These are phyloP conservation scores for Apophysomyces elegans DNA, from an alignment of 371 early-diverging fungal genomes.

Conservation along the genomic window DNA sequence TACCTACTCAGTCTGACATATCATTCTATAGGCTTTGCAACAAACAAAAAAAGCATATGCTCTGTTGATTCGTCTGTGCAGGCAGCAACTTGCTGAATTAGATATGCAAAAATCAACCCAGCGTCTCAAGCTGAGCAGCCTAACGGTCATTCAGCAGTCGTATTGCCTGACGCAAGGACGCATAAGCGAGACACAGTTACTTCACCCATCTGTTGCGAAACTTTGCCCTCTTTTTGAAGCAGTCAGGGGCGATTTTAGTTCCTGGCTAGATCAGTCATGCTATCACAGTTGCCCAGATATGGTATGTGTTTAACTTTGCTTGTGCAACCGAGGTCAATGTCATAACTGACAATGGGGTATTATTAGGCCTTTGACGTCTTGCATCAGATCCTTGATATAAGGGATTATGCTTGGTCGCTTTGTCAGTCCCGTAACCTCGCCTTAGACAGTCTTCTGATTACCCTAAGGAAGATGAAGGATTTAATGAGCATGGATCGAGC, in stretches of 20 bases:
- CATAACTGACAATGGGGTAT: neutral
- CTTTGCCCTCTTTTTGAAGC: conserved; percentile 51
- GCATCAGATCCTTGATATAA: conserved; percentile 58
- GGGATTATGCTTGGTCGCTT: conserved; percentile 63
- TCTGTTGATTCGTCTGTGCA: conserved; percentile 40
- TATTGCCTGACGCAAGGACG: conserved; percentile 48
- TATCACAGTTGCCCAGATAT: conserved; percentile 23
- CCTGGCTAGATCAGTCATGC: conserved; percentile 41
- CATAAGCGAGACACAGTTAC: conserved; percentile 51
- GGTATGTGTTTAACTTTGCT: conserved; percentile 13
- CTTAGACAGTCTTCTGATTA: conserved; percentile 62
- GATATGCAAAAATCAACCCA: conserved; percentile 32
- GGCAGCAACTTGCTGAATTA: conserved; percentile 37
- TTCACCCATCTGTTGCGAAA: conserved; percentile 50
- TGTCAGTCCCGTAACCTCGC: conserved; percentile 52
- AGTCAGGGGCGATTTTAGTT: conserved; percentile 29
- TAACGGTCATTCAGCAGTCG: conserved; percentile 61
- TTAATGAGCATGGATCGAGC: conserved; percentile 21
- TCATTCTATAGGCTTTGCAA: conserved; percentile 8
- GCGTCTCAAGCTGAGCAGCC: conserved; percentile 43
- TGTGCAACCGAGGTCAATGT: neutral
- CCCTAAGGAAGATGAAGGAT: conserved; percentile 39
- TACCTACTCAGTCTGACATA: neutral
- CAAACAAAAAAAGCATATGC: conserved; percentile 30
- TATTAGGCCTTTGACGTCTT: conserved; percentile 24